These are phyloP conservation scores for Melampsora americana DNA, from an alignment of 1,284 basidiomycete genomes.

Conservation along the genomic window DNA sequence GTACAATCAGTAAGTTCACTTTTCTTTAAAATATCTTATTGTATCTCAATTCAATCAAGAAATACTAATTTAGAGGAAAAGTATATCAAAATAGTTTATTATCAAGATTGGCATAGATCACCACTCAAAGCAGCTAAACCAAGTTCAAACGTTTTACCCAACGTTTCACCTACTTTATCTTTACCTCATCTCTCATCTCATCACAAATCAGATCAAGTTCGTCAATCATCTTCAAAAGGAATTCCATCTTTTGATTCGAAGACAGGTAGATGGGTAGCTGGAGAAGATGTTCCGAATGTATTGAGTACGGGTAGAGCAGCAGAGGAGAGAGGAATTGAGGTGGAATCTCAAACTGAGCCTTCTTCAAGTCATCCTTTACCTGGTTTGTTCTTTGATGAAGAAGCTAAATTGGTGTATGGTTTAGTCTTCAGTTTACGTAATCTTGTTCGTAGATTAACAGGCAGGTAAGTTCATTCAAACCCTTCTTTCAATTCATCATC, in stretches of 20 bases:
- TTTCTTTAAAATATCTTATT: neutral
- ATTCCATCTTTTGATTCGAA: conserved; percentile 17
- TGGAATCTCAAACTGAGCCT: neutral
- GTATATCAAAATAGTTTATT: conserved; percentile 42
- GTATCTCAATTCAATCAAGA: no score
- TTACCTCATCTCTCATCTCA: neutral
- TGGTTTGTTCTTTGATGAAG: conserved; percentile 86
- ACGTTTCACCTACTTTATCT: conserved; percentile 33
- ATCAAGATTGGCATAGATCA: conserved; percentile 44
- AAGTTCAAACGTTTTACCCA: conserved; percentile 28
- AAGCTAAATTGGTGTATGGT: conserved; percentile 95
- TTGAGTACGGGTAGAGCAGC: conserved; percentile 6
- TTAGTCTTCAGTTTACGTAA: conserved; percentile 86
- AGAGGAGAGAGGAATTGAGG: neutral
- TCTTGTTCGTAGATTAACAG: conserved; percentile 81
- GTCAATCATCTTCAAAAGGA: conserved; percentile 23
- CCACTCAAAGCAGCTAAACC: conserved; percentile 28
- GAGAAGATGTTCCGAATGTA: conserved; percentile 20
- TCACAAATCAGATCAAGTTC: neutral
- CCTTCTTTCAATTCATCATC: no score
- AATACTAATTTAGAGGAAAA: no score
- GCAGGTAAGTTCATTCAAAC: conserved; percentile 30
- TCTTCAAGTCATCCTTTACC: neutral
- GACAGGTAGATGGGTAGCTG: conserved; percentile 16
- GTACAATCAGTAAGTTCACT: conserved; percentile 19